Conservation (phyloP, 768 basidiomycete genomes). For the Boletus subcaerulescens region DNA sequence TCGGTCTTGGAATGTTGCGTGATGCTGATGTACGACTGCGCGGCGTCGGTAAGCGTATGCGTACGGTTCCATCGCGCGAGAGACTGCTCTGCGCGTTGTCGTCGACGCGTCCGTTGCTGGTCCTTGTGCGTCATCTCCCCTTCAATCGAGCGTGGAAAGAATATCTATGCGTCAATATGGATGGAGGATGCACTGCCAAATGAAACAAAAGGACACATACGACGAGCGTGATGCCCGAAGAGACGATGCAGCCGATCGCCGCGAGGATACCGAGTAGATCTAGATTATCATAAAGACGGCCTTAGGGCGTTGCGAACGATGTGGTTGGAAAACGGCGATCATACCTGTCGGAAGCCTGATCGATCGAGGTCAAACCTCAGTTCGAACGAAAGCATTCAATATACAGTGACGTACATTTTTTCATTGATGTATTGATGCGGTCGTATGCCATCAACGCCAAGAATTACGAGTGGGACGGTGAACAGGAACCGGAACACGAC, state of each 20-base stretch:
- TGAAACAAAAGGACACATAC: slow-evolving; percentile 33
- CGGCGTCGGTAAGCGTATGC: background rate
- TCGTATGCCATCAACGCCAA: slow-evolving; percentile 67
- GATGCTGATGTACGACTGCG: slow-evolving; percentile 14
- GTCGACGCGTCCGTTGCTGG: slow-evolving; percentile 31
- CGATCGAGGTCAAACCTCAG: background rate
- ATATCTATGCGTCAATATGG: slow-evolving; percentile 48
- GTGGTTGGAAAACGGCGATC: background rate
- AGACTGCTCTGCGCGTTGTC: slow-evolving; percentile 17
- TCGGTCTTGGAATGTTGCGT: slow-evolving; percentile 2
- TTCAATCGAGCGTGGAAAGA: slow-evolving; percentile 79
- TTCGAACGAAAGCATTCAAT: background rate
- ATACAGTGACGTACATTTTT: slow-evolving; percentile 38
- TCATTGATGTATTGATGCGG: slow-evolving; percentile 65
- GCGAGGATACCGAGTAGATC: slow-evolving; percentile 60
- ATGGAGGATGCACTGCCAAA: background rate
- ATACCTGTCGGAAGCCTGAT: slow-evolving; percentile 29
- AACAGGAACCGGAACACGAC: slow-evolving; percentile 74
- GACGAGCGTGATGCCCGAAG: slow-evolving; percentile 72
- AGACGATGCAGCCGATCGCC: slow-evolving; percentile 59
- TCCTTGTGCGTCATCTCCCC: slow-evolving; percentile 57
- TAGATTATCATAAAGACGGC: slow-evolving; percentile 14
- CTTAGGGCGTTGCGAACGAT: background rate
- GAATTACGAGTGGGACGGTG: slow-evolving; percentile 57
- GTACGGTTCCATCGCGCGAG: background rate